These are phyloP conservation scores for Agaricus sinodeliciosus DNA, from an alignment of 768 basidiomycete species.

Conservation along the genomic window DNA sequence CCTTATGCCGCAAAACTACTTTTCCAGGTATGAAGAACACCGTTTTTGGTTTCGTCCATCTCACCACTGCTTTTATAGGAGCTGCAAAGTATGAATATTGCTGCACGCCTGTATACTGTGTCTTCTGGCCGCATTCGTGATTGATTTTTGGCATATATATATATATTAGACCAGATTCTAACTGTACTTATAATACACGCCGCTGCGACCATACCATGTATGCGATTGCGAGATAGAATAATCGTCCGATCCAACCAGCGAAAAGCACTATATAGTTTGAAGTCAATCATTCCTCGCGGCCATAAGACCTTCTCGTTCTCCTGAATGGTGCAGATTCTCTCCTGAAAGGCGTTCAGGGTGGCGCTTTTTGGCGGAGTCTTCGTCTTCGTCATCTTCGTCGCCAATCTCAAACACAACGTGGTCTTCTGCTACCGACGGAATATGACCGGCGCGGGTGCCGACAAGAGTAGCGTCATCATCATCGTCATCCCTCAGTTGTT, in stretches of 20 bases:
- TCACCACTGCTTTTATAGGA: constrained; percentile 41
- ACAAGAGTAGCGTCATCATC: constrained; percentile 73
- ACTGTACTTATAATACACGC: constrained; percentile 28
- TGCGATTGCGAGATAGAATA: background rate
- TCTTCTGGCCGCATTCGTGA: constrained; percentile 85
- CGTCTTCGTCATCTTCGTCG: constrained; percentile 64
- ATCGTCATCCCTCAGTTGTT: constrained; percentile 45
- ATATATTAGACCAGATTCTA: constrained; percentile 16
- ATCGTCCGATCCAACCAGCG: background rate
- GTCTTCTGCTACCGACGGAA: constrained; percentile 48
- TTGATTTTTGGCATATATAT: constrained; percentile 24
- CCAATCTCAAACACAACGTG: constrained; percentile 88
- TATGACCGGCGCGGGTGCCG: constrained; percentile 45
- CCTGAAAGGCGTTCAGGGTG: constrained; percentile 35
- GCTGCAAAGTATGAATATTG: constrained; percentile 94
- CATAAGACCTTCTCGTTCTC: constrained; percentile 68
- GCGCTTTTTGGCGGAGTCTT: constrained; percentile 43
- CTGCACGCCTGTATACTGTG: constrained; percentile 79
- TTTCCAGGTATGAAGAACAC: constrained; percentile 66
- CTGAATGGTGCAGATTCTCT: constrained; percentile 39
- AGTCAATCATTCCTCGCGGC: constrained; percentile 7
- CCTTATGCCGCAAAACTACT: constrained; percentile 96
- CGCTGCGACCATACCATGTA: constrained; percentile 8
- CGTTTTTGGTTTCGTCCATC: background rate
- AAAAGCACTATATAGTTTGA: background rate